phyloP scores from a whole-genome alignment of 208 protist genomes.

The Strigomonas culicis region DNA sequence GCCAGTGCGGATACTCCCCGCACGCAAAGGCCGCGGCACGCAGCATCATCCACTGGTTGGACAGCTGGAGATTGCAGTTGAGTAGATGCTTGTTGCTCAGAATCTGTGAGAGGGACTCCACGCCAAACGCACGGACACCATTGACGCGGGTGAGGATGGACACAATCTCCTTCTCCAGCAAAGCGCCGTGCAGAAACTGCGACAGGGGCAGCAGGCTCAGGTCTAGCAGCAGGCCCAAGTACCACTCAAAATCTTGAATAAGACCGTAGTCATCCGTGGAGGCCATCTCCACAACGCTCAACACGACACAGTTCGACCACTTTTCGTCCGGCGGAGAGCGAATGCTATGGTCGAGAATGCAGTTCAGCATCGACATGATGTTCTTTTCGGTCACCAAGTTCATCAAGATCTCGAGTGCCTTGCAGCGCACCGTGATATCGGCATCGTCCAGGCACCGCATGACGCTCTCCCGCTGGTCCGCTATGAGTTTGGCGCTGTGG shows the following conservation, averaged over 20 bases:
- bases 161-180: slow-evolving; percentile 92
- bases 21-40: slow-evolving; percentile 92
- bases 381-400: slow-evolving; percentile 93
- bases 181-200: slow-evolving; percentile 63
- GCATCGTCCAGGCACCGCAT: slow-evolving; percentile 93
- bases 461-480: slow-evolving; percentile 90
- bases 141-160: slow-evolving; percentile 94
- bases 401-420: slow-evolving; percentile 92
- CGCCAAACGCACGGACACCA: slow-evolving; percentile 73
- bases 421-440: slow-evolving; percentile 95
- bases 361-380: slow-evolving; percentile 74
- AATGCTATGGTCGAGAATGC: slow-evolving; percentile 59
- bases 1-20: slow-evolving; percentile 91
- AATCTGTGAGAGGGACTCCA: slow-evolving; percentile 55
- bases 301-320: slow-evolving; percentile 93
- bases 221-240: slow-evolving; percentile 91
- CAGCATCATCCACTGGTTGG: slow-evolving; percentile 77
- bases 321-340: slow-evolving; percentile 65
- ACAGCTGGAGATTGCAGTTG: slow-evolving; percentile 28
- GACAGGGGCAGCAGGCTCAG: slow-evolving; percentile 72
- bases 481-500: slow-evolving; percentile 80
- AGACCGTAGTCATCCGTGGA: slow-evolving; percentile 83
- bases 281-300: slow-evolving; percentile 75
- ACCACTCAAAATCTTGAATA: slow-evolving; percentile 98
- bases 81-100: slow-evolving; percentile 46